These are phyloP conservation scores for Pythium monospermum DNA, from an alignment of 352 stramenopile species.

Conservation along the genomic window DNA sequence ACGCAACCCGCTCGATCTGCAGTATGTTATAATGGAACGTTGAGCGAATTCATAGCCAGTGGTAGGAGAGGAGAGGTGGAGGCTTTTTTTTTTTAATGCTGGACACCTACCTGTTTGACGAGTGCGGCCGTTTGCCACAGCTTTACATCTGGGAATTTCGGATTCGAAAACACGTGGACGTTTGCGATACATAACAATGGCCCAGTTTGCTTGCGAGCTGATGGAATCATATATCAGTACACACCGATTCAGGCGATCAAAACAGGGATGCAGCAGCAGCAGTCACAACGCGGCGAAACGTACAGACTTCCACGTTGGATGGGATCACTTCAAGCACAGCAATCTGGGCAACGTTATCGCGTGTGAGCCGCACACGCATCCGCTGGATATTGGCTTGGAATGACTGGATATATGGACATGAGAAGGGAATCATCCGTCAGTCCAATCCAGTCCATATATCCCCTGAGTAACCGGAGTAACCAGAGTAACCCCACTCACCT, in stretches of 20 bases:
- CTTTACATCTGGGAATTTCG: constrained; percentile 98
- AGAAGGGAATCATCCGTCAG: no score
- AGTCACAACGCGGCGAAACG: neutral
- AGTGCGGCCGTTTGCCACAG: constrained; percentile 95
- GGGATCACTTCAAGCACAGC: constrained; percentile 94
- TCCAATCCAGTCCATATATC: no score
- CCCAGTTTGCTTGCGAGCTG: constrained; percentile 26
- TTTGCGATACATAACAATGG: constrained; percentile 94
- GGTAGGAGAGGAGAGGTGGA: no score
- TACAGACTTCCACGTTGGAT: constrained; percentile 63
- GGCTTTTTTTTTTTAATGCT: no score
- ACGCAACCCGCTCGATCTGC: constrained; percentile 68
- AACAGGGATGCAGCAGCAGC: neutral
- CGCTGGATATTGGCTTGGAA: constrained; percentile 27
- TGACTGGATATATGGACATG: no score
- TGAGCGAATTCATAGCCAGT: no score
- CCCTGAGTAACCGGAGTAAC: no score
- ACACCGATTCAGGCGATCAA: no score
- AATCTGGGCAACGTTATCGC: constrained; percentile 98
- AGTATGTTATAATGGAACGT: no score
- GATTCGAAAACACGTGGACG: constrained; percentile 98
- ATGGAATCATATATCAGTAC: neutral
- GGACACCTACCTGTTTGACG: constrained; percentile 59
- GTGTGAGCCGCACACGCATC: constrained; percentile 89
- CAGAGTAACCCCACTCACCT: constrained; percentile 26